Evolutionary conservation across 139 green algal species (phyloP), one percentile per base, ranked within the genome.

Genomic region (Closterium sp.): DNA sequence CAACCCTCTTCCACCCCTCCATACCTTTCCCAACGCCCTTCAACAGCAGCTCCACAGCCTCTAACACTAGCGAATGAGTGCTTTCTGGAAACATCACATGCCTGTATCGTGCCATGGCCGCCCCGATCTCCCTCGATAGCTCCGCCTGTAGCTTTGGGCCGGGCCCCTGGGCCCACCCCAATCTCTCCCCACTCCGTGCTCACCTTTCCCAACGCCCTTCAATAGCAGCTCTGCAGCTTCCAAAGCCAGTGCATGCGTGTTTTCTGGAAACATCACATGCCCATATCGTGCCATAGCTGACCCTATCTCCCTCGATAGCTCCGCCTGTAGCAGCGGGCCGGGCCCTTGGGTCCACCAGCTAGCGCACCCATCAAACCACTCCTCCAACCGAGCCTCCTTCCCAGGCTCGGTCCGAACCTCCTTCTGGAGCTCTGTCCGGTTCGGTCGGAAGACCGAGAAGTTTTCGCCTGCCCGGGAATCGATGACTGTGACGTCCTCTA

Each of bases 341-440:
- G 95, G 88, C 8, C 96, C 96, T 94, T 99, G 98, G 0, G 98
- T 99, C 98, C 98, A 99, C 98, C 98, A 99, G 93, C 96, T 98
- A 36, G 96, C 96, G 86, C 96, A 97, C 19, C 93, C 97, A 94
- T 99, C 98, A 89, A 98, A 98, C 69, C 91, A 34, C 85, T 96
- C 35, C 33, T 93, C 89, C 2, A 91, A 43, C 43, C 97, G 88
- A 55, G n/a, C 91, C 55, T 76, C 55, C 55, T 19, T 28, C 55
- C 55, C 7, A 76, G 55, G 55, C 55, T 76, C 55, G 55, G 55
- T 19, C 55, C 16, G 55, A 76, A 1, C 55, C 43, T 69, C 43
- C 43, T 2, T 66, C 1, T 23, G 38, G 2, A 32, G 2, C 81
- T 85, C n/a, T 25, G 83, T 86, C 83, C 16, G 30, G 8, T 86